Conservation (phyloP, 345 rosid species). For the Gossypium anomalum region DNA sequence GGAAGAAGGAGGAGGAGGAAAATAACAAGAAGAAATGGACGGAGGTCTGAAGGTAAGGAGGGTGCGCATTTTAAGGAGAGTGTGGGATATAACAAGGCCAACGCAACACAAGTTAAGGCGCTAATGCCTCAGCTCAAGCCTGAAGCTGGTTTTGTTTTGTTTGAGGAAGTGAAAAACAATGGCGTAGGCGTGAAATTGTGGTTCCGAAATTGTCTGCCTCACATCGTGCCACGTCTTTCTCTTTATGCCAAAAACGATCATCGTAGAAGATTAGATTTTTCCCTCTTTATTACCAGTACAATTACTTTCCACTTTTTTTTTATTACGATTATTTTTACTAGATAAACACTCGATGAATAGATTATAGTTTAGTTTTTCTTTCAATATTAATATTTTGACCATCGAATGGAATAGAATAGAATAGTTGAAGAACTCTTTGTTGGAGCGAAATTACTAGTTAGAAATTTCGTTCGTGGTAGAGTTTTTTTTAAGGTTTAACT, state of each 20-base stretch:
- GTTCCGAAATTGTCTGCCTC: not conserved
- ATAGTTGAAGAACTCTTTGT: too few relatives aligned
- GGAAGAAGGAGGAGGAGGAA: constrained; percentile 24
- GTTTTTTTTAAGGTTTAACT: too few relatives aligned
- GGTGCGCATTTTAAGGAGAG: constrained; percentile 32
- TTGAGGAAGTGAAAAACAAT: constrained; percentile 5
- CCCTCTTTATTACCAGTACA: not conserved
- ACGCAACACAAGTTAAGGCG: not conserved
- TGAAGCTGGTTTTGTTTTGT: not conserved
- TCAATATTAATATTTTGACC: too few relatives aligned
- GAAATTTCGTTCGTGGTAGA: too few relatives aligned
- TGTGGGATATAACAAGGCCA: not conserved
- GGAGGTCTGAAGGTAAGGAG: constrained; percentile 22
- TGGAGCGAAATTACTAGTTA: too few relatives aligned
- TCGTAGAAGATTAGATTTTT: not conserved
- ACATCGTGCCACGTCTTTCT: constrained; percentile 9
- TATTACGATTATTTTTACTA: too few relatives aligned
- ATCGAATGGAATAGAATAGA: too few relatives aligned
- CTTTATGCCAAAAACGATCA: not conserved
- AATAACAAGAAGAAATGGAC: constrained; percentile 13
- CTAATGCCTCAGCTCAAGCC: not conserved
- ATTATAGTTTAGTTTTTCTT: too few relatives aligned
- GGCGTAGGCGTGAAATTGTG: constrained; percentile 13
- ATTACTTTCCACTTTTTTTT: too few relatives aligned
- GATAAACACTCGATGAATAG: too few relatives aligned